phyloP scores from a whole-genome alignment of 1,139 yeast species.

The Zygosaccharomyces sapae region DNA sequence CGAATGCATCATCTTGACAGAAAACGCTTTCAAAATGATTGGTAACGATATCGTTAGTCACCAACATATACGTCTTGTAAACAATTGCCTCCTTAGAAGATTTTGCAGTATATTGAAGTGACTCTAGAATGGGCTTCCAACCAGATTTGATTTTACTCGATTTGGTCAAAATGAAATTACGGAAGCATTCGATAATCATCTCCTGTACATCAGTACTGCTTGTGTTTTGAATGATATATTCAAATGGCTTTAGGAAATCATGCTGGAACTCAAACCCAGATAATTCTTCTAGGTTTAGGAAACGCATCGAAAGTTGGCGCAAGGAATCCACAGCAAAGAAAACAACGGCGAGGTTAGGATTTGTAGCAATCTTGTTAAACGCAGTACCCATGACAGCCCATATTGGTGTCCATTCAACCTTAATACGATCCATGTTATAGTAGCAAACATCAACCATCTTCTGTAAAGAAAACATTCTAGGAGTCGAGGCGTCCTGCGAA shows the following conservation, averaged over 20 bases:
- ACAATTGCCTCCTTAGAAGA: conserved; percentile 52
- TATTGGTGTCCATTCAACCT: conserved; percentile 93
- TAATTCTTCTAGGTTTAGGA: conserved; percentile 88
- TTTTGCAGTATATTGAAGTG: conserved; percentile 45
- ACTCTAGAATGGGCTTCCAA: conserved; percentile 86
- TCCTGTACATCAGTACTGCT: conserved; percentile 70
- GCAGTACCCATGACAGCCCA: conserved; percentile 94
- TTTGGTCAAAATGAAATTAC: conserved; percentile 78
- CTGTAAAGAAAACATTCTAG: conserved; percentile 87
- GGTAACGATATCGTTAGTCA: conserved; percentile 53
- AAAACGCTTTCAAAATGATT: conserved; percentile 62
- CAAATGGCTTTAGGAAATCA: conserved; percentile 89
- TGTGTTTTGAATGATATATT: conserved; percentile 68
- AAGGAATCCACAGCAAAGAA: conserved; percentile 91
- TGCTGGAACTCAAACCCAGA: conserved; percentile 94
- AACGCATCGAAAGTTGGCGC: conserved; percentile 87
- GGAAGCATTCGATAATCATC: conserved; percentile 85
- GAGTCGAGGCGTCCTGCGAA: conserved; percentile 74
- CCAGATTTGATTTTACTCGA: conserved; percentile 80
- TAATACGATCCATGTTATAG: conserved; percentile 93
- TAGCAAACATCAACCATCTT: conserved; percentile 96
- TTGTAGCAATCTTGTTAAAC: conserved; percentile 81
- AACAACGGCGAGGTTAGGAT: conserved; percentile 66
- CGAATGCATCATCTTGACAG: conserved; percentile 66
- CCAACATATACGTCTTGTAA: conserved; percentile 57